Evolutionary conservation across 352 stramenopile species (phyloP), one percentile per base, ranked within the genome.

Genomic region (Phytophthora crassamura): DNA sequence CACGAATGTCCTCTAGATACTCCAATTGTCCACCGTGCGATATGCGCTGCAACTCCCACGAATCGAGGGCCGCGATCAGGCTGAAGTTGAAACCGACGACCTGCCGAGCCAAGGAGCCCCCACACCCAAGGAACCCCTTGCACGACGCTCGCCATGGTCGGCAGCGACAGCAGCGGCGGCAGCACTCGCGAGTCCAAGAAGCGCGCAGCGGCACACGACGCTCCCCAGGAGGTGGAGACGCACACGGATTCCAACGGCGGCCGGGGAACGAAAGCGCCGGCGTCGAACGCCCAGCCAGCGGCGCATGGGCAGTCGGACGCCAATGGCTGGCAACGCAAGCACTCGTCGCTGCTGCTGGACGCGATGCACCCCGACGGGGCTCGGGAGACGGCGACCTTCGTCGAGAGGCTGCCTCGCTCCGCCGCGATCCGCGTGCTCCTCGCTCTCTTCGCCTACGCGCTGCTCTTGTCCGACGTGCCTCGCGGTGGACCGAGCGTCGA

Each of bases 401-500:
- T 67, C 7, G 60, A 67, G 7, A 47, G 47, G 15, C 25, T 74
- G 28, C 61, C 61, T 35, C 48, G 46, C 18, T 50, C 61, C 32
- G 40, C 67, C 5, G 25, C 32, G 9, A 9, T 86, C 5, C 72
- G 80, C 38, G 59, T 84, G 6, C 2, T 79, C 5, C 7, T 86
- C 5, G 42, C 58, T n/a, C 46, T 86, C n/a, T 66, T 72, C 32
- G 75, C 67, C 34, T 86, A 86, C 50, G 69, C 77, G 8, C 60
- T 86, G 35, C 45, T 84, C 11, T 48, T 86, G 1, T 83, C 75
- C 30, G 75, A 86, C 41, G 65, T 86, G 11, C 59, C 66, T 5
- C 77, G 77, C 28, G 55, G 63, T 7, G 72, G 73, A 4, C 72
- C 71, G 9, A 82, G 71, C 42, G 45, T 86, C 22, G 56, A 78